A percentile compares a stretch with the other conserved stretches of the same genome.
phyloP scores from a whole-genome alignment of 371 early-diverging fungal genomes.

The Edhazardia aedis region DNA sequence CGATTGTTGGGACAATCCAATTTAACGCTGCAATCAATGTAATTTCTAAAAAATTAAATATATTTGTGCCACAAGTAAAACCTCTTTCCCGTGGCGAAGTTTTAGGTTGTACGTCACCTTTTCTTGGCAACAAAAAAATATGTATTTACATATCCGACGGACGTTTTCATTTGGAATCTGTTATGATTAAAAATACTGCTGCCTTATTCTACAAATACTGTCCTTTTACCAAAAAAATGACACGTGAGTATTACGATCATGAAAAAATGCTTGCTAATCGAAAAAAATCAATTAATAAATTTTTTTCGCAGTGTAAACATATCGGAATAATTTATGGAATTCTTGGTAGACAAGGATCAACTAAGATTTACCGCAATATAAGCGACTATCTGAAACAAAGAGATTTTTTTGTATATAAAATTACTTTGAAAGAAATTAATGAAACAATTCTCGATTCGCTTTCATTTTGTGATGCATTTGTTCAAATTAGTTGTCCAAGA shows the following conservation, averaged over 20 bases:
- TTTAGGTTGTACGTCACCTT: slow-evolving; percentile 92
- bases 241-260: slow-evolving; percentile 74
- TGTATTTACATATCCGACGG: slow-evolving; percentile 66
- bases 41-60: slow-evolving; percentile 49
- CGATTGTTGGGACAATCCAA: slow-evolving; percentile 80
- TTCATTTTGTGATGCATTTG: slow-evolving; percentile 51
- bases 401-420: slow-evolving; percentile 14
- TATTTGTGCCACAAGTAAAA: slow-evolving; percentile 65
- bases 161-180: slow-evolving; percentile 89
- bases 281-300: slow-evolving; percentile 55
- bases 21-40: slow-evolving; percentile 69
- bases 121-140: slow-evolving; percentile 50
- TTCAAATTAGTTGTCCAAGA: slow-evolving; percentile 88
- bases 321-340: slow-evolving; percentile 78
- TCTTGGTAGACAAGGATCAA: slow-evolving; percentile 87
- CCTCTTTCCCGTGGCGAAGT: slow-evolving; percentile 90
- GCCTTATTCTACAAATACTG: slow-evolving; percentile 79
- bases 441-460: slow-evolving; percentile 16
- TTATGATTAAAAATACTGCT: slow-evolving; percentile 87
- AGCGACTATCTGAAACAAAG: slow-evolving; percentile 10
- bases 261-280: slow-evolving; percentile 64
- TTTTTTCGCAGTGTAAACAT: slow-evolving; percentile 50
- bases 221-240: slow-evolving; percentile 71
- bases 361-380: slow-evolving; percentile 56
- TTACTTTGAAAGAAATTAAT: slow-evolving; percentile 39